A percentile compares a stretch with the other conserved stretches of the same genome.
phyloP scores from a whole-genome alignment of 2,329 filamentous ascomycete species.

The Dactylellina leptospora region DNA sequence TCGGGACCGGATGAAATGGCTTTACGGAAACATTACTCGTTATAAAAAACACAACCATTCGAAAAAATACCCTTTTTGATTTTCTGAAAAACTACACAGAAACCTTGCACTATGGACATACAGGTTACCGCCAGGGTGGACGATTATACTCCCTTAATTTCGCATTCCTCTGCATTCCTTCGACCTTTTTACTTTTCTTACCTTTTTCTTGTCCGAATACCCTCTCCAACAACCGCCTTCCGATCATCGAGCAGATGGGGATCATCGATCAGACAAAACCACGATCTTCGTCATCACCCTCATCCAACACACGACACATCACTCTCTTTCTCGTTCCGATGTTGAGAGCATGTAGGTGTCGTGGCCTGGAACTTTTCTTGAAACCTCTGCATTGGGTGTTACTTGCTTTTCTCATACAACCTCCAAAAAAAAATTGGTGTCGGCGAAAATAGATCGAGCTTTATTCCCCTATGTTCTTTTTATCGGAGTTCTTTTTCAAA shows the following conservation, averaged over 20 bases:
- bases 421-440: constrained; percentile 22
- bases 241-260: constrained; percentile 55
- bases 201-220: too few species aligned
- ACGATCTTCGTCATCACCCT: constrained; percentile 28
- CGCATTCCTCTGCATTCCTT: constrained; percentile 46
- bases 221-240: too few species aligned
- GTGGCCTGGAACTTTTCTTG: constrained; percentile 27
- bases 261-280: constrained; percentile 55
- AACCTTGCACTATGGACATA: constrained; percentile 11
- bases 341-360: constrained; percentile 36
- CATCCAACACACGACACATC: constrained; percentile 28
- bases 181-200: constrained; percentile 51
- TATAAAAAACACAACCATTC: constrained; percentile 38
- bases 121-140: constrained; percentile 40
- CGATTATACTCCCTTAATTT: constrained; percentile 52
- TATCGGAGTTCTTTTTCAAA: constrained; percentile 36
- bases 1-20: constrained; percentile 53
- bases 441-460: constrained; percentile 51
- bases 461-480: constrained; percentile 44
- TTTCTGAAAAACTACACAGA: not conserved
- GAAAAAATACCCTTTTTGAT: constrained; percentile 22
- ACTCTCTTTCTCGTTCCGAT: constrained; percentile 18
- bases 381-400: constrained; percentile 27
- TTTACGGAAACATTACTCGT: constrained; percentile 48
- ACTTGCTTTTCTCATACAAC: constrained; percentile 9